Evolutionary conservation across 139 green algal species (phyloP).

Genomic region (Ulvella scutata): DNA sequence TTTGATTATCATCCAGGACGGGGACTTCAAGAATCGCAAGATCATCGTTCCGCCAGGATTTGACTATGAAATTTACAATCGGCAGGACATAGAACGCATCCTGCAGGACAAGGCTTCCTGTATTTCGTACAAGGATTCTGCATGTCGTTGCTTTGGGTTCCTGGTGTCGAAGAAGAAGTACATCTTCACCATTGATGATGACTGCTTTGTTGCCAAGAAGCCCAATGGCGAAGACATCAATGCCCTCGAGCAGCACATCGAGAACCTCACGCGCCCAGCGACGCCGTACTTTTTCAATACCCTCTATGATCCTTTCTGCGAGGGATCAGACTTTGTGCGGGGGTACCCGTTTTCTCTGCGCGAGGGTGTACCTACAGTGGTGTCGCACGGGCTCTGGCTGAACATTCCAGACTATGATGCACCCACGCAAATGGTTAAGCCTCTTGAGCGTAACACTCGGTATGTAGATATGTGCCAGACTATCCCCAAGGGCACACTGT

Average conservation of each 20-base stretch:
- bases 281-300: constrained; percentile 98
- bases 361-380: constrained; percentile 74
- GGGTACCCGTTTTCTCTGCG: constrained; percentile 78
- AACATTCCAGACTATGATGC: constrained; percentile 98
- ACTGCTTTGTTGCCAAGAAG: constrained; percentile 85
- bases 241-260: constrained; percentile 89
- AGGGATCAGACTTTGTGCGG: constrained; percentile 69
- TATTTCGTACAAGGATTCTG: constrained; percentile 93
- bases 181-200: constrained; percentile 94
- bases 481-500: constrained; percentile 85
- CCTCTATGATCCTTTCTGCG: constrained; percentile 84
- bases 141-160: constrained; percentile 90
- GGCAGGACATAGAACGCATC: constrained; percentile 87
- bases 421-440: constrained; percentile 95
- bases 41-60: constrained; percentile 74
- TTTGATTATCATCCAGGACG: constrained; percentile 74
- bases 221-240: constrained; percentile 75
- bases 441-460: constrained; percentile 77
- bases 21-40: constrained; percentile 39
- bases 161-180: constrained; percentile 89
- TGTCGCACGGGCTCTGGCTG: constrained; percentile 91
- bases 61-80: constrained; percentile 88
- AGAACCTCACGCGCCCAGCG: constrained; percentile 77
- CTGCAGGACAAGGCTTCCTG: constrained; percentile 83
- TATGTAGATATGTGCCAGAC: constrained; percentile 94